Evolutionary conservation across 768 basidiomycete species (phyloP).

Genomic region (Leccinum ochraceum): DNA sequence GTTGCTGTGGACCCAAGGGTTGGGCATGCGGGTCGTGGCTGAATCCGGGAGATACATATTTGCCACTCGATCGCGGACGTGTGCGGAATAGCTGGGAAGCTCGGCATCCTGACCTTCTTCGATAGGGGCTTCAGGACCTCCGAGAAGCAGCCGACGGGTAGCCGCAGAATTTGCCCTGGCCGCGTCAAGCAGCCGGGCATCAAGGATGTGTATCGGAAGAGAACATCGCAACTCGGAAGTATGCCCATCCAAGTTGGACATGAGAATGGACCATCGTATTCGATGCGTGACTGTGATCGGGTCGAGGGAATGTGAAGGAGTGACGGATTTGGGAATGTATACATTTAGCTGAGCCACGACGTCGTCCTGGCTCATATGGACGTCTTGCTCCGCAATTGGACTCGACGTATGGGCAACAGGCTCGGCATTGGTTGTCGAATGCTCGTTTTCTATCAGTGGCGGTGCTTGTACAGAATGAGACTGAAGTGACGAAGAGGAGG

Average conservation of each 20-base stretch:
- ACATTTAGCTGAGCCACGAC: conserved; percentile 62
- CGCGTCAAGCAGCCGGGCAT: conserved; percentile 70
- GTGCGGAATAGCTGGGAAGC: conserved; percentile 86
- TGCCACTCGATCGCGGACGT: conserved; percentile 88
- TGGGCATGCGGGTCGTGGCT: conserved; percentile 60
- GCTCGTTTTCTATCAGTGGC: neutral
- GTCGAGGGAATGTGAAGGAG: conserved; percentile 73
- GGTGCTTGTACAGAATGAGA: conserved; percentile 1
- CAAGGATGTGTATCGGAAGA: conserved; percentile 83
- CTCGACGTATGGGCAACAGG: conserved; percentile 10
- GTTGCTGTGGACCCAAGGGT: conserved; percentile 75
- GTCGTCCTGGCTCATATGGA: conserved; percentile 42
- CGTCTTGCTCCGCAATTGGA: conserved; percentile 14
- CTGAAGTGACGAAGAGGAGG: conserved; percentile 19
- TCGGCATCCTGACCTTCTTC: conserved; percentile 65
- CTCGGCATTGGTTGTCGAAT: conserved; percentile 8
- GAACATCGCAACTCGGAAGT: conserved; percentile 94
- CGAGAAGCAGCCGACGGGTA: conserved; percentile 60
- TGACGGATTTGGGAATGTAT: conserved; percentile 56
- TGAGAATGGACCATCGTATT: conserved; percentile 76
- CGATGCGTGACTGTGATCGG: conserved; percentile 79
- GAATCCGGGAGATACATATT: conserved; percentile 70
- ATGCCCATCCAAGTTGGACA: conserved; percentile 88
- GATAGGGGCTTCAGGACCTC: conserved; percentile 36
- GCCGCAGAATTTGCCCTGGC: conserved; percentile 69